These are phyloP conservation scores for Ceriops decandra DNA, from an alignment of 345 rosid genomes.

Conservation along the genomic window DNA sequence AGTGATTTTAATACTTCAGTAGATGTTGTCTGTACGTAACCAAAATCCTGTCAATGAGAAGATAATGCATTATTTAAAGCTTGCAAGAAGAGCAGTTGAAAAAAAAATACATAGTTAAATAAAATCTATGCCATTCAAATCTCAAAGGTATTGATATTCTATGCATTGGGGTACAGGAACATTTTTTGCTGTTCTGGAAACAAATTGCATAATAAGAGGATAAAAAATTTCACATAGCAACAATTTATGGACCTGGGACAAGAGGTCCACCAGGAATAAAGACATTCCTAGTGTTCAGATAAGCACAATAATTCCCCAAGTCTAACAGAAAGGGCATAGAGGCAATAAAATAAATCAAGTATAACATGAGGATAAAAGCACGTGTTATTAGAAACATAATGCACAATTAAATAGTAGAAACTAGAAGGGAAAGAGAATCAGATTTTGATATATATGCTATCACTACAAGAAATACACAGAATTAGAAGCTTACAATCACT, in stretches of 20 bases:
- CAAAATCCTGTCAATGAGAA: slow-evolving; percentile 66
- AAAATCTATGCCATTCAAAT: background rate
- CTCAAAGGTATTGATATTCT: background rate
- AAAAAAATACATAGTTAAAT: background rate
- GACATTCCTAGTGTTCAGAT: background rate
- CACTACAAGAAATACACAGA: background rate
- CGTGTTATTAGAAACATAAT: background rate
- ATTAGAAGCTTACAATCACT: slow-evolving; percentile 68
- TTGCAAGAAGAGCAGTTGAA: background rate
- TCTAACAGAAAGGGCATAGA: background rate
- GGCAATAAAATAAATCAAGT: background rate
- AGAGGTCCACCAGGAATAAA: background rate
- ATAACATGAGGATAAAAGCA: too few relatives aligned
- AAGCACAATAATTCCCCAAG: background rate
- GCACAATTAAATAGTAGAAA: background rate
- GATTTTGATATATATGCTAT: background rate
- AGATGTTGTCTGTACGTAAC: slow-evolving; percentile 93
- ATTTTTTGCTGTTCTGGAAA: background rate
- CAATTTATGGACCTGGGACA: background rate
- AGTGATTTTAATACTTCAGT: slow-evolving; percentile 89
- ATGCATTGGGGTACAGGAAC: background rate
- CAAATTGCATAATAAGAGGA: background rate
- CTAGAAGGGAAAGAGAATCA: background rate
- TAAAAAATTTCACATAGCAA: background rate
- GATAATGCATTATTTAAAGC: background rate